Percentiles rank a stretch among this genome's conserved stretches.
These are phyloP conservation scores for Serpula lacrymans DNA, from an alignment of 768 basidiomycete species.

Conservation along the genomic window DNA sequence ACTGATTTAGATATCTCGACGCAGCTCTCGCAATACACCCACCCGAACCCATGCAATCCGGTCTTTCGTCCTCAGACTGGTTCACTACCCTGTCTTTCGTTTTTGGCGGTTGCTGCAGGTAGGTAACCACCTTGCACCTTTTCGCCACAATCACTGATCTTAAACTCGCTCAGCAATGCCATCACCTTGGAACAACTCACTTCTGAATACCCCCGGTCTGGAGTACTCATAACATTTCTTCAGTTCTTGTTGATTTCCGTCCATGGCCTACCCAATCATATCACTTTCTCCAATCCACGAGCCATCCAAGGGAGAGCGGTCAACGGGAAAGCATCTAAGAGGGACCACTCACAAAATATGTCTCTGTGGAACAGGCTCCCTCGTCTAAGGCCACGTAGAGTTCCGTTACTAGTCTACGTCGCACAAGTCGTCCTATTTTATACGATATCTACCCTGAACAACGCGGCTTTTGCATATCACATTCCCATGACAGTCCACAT, in stretches of 20 bases:
- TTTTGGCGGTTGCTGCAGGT: slow-evolving; percentile 91
- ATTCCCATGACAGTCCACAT: slow-evolving; percentile 94
- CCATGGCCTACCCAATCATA: slow-evolving; percentile 65
- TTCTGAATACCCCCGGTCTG: slow-evolving; percentile 61
- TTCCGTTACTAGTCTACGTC: slow-evolving; percentile 72
- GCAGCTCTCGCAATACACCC: not conserved
- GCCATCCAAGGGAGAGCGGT: slow-evolving; percentile 33
- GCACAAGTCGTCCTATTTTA: slow-evolving; percentile 83
- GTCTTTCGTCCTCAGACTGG: slow-evolving; percentile 43
- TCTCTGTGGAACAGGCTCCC: slow-evolving; percentile 25
- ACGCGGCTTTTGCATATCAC: slow-evolving; percentile 81
- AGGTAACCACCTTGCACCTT: no score
- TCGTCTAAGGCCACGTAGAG: slow-evolving; percentile 54
- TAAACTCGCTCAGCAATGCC: slow-evolving; percentile 79
- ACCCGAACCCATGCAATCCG: not conserved
- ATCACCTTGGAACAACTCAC: slow-evolving; percentile 75
- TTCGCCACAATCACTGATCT: slow-evolving; percentile 16
- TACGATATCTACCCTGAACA: slow-evolving; percentile 78
- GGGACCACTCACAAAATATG: slow-evolving; percentile 2
- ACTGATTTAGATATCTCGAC: no score
- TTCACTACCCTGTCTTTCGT: slow-evolving; percentile 64
- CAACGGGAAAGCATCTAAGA: not conserved
- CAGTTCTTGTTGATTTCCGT: slow-evolving; percentile 81
- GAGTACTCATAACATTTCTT: slow-evolving; percentile 81
- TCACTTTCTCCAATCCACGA: slow-evolving; percentile 27